Base-by-base conservation (phyloP, 257 asterid species). In the Striga asiatica region DNA sequence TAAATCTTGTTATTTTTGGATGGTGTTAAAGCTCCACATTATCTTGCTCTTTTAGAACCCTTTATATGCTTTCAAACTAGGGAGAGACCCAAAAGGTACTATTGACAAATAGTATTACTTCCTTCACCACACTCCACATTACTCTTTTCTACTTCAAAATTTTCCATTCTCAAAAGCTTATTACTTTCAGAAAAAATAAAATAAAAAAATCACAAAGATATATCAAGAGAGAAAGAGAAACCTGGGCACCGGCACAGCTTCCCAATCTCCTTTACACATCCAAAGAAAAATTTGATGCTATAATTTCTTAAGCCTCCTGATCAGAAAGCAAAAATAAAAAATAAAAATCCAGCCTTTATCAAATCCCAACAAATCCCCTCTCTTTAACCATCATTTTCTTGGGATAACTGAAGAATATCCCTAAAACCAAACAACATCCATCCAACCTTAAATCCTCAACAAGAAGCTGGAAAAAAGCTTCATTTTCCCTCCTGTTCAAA, bases 341-440 rank as follows among this genome's bases (percentile, higher is more conserved):
- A 16, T 50, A 49, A 56, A 23, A 45, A 37, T 37, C 17, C 17
- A n/a, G n/a, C 48, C 17, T 41, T 41, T 41, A 2, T 41, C 23
- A 13, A 41, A 41, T 41, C 48, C 48, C 48, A 41, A 41, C 22
- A 41, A 41, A 41, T 41, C 48, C 17, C 48, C 13, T 41, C n/a
- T 38, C 51, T 62, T 12, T 32, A 41, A 32, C 51, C 20, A 6
- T 23, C 12, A 4, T 54, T 67, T 49, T 39, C 35, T 11, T n/a
- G n/a, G n/a, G n/a, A n/a, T n/a, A n/a, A 41, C 27, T 52, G 45
- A 29, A 49, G 54, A 66, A 66, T 65, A 58, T 67, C 68, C 66
- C 6, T 38, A 12, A 16, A 45, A 64, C 50, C 57, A 22, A 29
- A 35, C n/a, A n/a, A n/a, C n/a, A n/a, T n/a, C n/a, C n/a, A 62